Evolutionary conservation across 768 basidiomycete species (phyloP).

Genomic region (Termitomyces sp.): DNA sequence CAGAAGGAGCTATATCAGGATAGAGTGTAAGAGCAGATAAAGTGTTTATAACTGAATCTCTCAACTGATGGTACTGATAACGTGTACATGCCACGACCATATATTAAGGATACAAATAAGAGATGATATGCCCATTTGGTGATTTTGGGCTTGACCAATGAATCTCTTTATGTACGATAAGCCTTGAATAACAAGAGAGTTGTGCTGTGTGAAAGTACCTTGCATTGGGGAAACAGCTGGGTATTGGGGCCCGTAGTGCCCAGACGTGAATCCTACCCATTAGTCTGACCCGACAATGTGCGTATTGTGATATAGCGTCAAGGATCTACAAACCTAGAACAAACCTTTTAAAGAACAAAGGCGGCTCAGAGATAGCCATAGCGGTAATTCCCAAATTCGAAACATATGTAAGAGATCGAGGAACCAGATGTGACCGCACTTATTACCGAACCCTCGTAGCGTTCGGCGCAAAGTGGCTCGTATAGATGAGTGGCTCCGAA

Average conservation of each 20-base stretch:
- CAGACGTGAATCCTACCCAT: background rate
- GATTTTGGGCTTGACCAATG: background rate
- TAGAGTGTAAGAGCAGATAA: conserved; percentile 16
- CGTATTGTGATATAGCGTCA: background rate
- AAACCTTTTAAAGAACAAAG: background rate
- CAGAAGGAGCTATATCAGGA: conserved; percentile 19
- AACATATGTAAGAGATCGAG: conserved; percentile 2
- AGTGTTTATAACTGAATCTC: conserved; percentile 11
- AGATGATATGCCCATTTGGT: conserved; percentile 8
- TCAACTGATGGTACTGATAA: conserved; percentile 11
- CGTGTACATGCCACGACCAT: conserved; percentile 12
- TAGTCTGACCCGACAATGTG: background rate
- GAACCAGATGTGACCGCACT: background rate
- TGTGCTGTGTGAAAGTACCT: background rate
- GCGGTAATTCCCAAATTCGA: background rate
- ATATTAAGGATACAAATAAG: background rate
- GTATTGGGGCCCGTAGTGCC: background rate
- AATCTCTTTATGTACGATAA: background rate
- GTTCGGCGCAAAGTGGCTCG: conserved; percentile 2
- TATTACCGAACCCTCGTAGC: conserved; percentile 1
- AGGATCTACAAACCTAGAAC: background rate
- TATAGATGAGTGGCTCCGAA: background rate
- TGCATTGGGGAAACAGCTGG: background rate
- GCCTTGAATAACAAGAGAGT: background rate
- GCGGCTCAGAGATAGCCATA: conserved; percentile 1